A percentile compares a stretch with the other conserved stretches of the same genome.
Evolutionary conservation across 2,329 filamentous ascomycete species (phyloP).

Genomic region (Cercospora zeina): DNA sequence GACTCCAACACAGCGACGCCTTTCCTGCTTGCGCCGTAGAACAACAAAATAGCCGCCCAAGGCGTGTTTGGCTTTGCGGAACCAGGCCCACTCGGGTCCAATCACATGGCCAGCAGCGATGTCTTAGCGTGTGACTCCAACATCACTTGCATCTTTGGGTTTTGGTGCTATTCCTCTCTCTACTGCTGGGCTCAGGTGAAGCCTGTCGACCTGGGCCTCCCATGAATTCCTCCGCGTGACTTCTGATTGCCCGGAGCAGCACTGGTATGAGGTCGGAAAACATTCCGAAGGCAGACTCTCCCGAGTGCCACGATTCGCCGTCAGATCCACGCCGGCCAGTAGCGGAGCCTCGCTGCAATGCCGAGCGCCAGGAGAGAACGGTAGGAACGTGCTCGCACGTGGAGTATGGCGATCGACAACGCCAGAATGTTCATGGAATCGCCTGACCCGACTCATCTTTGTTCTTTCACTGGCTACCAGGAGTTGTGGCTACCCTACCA

Average conservation of each 20-base stretch:
- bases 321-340: not conserved
- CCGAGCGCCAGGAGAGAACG: slow-evolving; percentile 7
- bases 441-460: not conserved
- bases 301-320: not conserved
- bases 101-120: not conserved
- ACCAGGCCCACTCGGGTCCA: not conserved
- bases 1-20: slow-evolving; percentile 9
- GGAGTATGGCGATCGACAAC: not conserved
- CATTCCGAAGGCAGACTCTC: not conserved
- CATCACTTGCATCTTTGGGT: slow-evolving; percentile 3
- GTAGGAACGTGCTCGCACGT: slow-evolving; percentile 17
- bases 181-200: not conserved
- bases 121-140: not conserved
- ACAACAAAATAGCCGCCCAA: slow-evolving; percentile 11
- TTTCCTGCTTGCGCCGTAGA: not conserved
- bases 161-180: not conserved
- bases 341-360: not conserved
- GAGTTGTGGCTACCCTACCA: not conserved
- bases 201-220: not conserved
- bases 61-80: not conserved
- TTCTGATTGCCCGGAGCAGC: not conserved
- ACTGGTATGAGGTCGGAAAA: not conserved
- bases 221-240: not conserved
- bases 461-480: not conserved
- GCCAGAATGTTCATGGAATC: not conserved